phyloP scores from a whole-genome alignment of 208 protist species.

The Phytomonas sp. region DNA sequence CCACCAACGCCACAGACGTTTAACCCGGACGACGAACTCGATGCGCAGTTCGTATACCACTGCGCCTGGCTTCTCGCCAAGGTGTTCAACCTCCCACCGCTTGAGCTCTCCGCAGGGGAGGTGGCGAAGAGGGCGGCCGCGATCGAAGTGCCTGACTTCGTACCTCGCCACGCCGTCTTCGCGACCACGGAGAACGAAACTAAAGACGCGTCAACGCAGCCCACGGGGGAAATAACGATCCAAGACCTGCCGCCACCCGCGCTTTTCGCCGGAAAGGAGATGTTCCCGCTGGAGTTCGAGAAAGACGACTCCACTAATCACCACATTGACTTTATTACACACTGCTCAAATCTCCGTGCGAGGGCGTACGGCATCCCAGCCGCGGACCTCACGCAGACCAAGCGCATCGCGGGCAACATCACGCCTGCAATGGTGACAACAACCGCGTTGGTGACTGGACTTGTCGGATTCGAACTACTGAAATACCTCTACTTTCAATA shows the following conservation, averaged over 20 bases:
- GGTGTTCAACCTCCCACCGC: constrained; percentile 46
- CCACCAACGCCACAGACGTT: constrained; percentile 79
- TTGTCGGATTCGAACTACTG: constrained; percentile 96
- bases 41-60: constrained; percentile 81
- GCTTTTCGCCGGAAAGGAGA: constrained; percentile 24
- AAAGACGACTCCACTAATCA: constrained; percentile 92
- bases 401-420: constrained; percentile 96
- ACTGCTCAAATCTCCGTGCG: constrained; percentile 90
- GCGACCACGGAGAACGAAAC: constrained; percentile 73
- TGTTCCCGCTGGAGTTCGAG: constrained; percentile 85
- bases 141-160: constrained; percentile 43
- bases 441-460: constrained; percentile 97
- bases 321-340: constrained; percentile 92
- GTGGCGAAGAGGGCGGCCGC: constrained; percentile 33
- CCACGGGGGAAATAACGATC: constrained; percentile 29
- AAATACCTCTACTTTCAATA: constrained; percentile 89
- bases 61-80: constrained; percentile 57
- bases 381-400: constrained; percentile 70
- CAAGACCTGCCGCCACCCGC: constrained; percentile 34
- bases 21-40: constrained; percentile 22
- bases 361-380: constrained; percentile 87
- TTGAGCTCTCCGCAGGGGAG: constrained; percentile 29
- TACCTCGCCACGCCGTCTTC: constrained; percentile 59
- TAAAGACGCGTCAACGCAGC: constrained; percentile 19
- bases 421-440: constrained; percentile 99